Evolutionary conservation across 1,284 basidiomycete species (phyloP).

Genomic region (Microbotryum intermedium): DNA sequence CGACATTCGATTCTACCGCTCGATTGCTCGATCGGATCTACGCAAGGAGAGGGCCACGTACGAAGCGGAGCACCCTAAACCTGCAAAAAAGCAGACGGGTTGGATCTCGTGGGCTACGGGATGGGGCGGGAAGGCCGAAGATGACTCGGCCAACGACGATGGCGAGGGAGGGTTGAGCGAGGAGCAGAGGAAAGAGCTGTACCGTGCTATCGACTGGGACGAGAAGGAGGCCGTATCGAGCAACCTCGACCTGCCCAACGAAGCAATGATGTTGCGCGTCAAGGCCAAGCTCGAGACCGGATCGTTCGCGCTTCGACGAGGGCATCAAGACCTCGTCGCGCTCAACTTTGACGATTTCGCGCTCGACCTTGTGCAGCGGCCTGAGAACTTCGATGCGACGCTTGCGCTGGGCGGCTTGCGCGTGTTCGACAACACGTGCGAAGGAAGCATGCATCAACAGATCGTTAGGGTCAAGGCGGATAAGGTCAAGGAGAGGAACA

Average conservation of each 20-base stretch:
- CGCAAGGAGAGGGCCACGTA: conserved; percentile 65
- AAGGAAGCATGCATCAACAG: conserved; percentile 73
- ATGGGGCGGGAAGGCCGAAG: conserved; percentile 50
- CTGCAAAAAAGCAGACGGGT: conserved; percentile 41
- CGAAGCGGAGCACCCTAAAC: conserved; percentile 49
- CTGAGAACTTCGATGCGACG: conserved; percentile 73
- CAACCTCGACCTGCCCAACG: conserved; percentile 56
- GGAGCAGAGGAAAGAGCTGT: conserved; percentile 85
- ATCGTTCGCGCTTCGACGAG: conserved; percentile 68
- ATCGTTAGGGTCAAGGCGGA: conserved; percentile 84
- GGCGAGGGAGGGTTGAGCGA: conserved; percentile 69
- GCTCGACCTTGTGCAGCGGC: conserved; percentile 74
- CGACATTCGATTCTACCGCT: conserved; percentile 95
- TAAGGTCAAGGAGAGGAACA: conserved; percentile 26
- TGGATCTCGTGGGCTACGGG: conserved; percentile 51
- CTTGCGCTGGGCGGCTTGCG: conserved; percentile 80
- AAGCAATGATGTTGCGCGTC: conserved; percentile 72
- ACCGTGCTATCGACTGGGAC: conserved; percentile 90
- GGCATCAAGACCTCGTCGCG: conserved; percentile 65
- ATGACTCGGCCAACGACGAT: conserved; percentile 36
- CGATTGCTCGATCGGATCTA: conserved; percentile 81
- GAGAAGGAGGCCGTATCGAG: conserved; percentile 63
- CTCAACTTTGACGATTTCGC: conserved; percentile 82
- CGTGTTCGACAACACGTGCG: conserved; percentile 84
- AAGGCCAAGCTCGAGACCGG: conserved; percentile 74